phyloP scores from a whole-genome alignment of 805 yeast species.

The Saturnispora halmiae region DNA sequence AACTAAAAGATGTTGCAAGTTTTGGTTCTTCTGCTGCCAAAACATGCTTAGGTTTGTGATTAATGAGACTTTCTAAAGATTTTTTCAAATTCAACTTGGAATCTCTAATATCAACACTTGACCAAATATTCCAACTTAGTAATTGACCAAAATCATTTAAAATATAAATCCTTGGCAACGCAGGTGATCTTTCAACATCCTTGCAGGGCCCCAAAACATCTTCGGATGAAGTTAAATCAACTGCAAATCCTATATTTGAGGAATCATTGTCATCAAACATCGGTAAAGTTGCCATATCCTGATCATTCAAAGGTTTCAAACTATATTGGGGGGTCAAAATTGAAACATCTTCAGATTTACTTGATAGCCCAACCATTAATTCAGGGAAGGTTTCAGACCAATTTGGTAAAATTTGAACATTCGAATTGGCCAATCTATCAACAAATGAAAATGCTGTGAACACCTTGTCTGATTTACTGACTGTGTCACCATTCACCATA shows the following conservation, averaged over 20 bases:
- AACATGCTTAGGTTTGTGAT: slow-evolving; percentile 3
- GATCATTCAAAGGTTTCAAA: slow-evolving; percentile 52
- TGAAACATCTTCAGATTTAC: slow-evolving; percentile 57
- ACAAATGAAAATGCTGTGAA: slow-evolving; percentile 9
- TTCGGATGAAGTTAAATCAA: slow-evolving; percentile 45
- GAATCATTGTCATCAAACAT: slow-evolving; percentile 60
- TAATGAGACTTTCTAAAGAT: slow-evolving; percentile 2
- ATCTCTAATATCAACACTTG: slow-evolving; percentile 39
- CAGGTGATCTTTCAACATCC: slow-evolving; percentile 47
- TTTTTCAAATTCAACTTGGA: slow-evolving; percentile 6
- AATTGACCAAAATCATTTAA: slow-evolving; percentile 57
- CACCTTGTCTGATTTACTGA: slow-evolving; percentile 1
- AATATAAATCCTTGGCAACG: slow-evolving; percentile 59
- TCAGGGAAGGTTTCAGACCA: slow-evolving; percentile 32
- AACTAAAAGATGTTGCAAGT: background rate
- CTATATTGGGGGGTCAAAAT: slow-evolving; percentile 32
- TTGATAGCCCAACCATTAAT: slow-evolving; percentile 44
- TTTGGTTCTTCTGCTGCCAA: background rate
- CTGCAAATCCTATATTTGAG: slow-evolving; percentile 58
- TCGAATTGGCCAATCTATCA: slow-evolving; percentile 30
- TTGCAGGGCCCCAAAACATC: slow-evolving; percentile 44
- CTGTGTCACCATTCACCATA: background rate
- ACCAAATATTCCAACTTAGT: slow-evolving; percentile 56
- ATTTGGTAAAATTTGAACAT: slow-evolving; percentile 31
- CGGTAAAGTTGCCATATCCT: slow-evolving; percentile 66